phyloP scores from a whole-genome alignment of 768 basidiomycete genomes.

The Lactarius hengduanensis region DNA sequence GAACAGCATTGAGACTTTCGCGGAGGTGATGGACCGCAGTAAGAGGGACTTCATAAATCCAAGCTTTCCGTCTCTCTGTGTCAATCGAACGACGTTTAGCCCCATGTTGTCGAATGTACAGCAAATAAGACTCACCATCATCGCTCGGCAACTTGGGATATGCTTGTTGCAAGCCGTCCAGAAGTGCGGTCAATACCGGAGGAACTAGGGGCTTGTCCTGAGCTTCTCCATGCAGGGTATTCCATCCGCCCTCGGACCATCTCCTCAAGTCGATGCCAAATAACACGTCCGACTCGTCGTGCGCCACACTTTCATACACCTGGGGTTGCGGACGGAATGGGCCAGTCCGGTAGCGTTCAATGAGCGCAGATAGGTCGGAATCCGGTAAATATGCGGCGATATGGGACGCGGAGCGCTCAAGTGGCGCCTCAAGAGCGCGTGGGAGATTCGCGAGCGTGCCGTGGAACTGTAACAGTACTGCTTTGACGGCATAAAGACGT shows the following conservation, averaged over 20 bases:
- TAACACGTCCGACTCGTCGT: constrained; percentile 80
- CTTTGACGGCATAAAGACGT: constrained; percentile 79
- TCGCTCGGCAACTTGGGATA: constrained; percentile 64
- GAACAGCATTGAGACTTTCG: constrained; percentile 77
- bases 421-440: constrained; percentile 58
- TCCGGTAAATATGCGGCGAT: constrained; percentile 87
- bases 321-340: constrained; percentile 87
- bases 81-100: constrained; percentile 13
- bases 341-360: constrained; percentile 91
- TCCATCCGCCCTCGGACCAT: constrained; percentile 87
- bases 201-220: constrained; percentile 66
- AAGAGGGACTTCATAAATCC: constrained; percentile 95
- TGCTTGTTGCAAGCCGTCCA: constrained; percentile 59
- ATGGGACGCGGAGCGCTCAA: constrained; percentile 70
- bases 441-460: constrained; percentile 74
- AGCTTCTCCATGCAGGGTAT: constrained; percentile 48
- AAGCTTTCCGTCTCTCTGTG: constrained; percentile 79
- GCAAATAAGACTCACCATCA: constrained; percentile 46
- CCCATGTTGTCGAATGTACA: neutral
- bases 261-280: constrained; percentile 91
- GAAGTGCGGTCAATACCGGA: constrained; percentile 65
- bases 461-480: constrained; percentile 87
- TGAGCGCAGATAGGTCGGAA: constrained; percentile 78
- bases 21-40: constrained; percentile 81
- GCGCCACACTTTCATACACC: constrained; percentile 81